A percentile compares a stretch with the other conserved stretches of the same genome.
phyloP scores from a whole-genome alignment of 176 grass and related monocot genomes.

The Cenchrus fungigraminus region DNA sequence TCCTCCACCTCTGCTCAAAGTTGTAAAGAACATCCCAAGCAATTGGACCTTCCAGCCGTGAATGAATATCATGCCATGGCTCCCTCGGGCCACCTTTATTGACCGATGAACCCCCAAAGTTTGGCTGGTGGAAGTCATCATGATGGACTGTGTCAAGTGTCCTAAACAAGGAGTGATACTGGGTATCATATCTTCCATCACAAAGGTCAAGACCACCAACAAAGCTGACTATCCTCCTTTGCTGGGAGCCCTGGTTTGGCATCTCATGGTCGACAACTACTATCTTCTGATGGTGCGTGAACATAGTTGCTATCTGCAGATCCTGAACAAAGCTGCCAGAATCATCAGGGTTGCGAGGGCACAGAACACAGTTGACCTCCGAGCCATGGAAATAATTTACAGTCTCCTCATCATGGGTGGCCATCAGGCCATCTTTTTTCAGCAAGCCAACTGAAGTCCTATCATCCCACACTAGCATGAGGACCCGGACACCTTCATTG shows the following conservation, averaged over 20 bases:
- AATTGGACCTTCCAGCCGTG: slow-evolving; percentile 61
- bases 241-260: slow-evolving; percentile 51
- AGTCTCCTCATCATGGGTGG: slow-evolving; percentile 69
- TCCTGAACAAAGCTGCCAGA: slow-evolving; percentile 67
- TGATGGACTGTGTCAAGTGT: slow-evolving; percentile 57
- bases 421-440: slow-evolving; percentile 67
- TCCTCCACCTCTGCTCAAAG: slow-evolving; percentile 77
- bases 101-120: slow-evolving; percentile 50
- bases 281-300: slow-evolving; percentile 75
- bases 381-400: slow-evolving; percentile 50
- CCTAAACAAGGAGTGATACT: slow-evolving; percentile 69
- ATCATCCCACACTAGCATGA: slow-evolving; percentile 69
- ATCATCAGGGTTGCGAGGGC: slow-evolving; percentile 68
- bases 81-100: slow-evolving; percentile 65
- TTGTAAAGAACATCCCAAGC: slow-evolving; percentile 79
- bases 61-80: slow-evolving; percentile 76
- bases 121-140: slow-evolving; percentile 79
- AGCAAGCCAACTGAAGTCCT: slow-evolving; percentile 62
- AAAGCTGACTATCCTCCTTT: slow-evolving; percentile 66
- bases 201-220: slow-evolving; percentile 73
- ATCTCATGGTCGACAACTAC: slow-evolving; percentile 60
- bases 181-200: slow-evolving; percentile 70
- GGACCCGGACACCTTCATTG: slow-evolving; percentile 63
- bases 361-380: slow-evolving; percentile 54
- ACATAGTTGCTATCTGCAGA: slow-evolving; percentile 67